Conservation (phyloP, 2,329 filamentous ascomycete genomes). For the Epicoccum nigrum region DNA sequence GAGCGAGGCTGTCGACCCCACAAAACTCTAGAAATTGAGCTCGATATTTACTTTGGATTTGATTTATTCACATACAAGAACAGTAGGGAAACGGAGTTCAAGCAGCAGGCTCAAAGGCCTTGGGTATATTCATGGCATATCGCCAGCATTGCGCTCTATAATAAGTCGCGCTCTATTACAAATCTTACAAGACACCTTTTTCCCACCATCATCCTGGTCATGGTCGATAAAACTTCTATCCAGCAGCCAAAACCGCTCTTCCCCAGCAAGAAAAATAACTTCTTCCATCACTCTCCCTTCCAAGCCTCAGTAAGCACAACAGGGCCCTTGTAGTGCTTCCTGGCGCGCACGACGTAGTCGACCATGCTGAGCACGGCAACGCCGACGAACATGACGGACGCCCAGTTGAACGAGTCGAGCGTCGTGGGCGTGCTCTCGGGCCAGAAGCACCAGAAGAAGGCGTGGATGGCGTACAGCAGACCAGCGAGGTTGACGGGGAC, state of each 20-base stretch:
- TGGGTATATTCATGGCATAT: slow-evolving; percentile 3
- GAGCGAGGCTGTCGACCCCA: no score
- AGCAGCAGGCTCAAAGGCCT: slow-evolving; percentile 5
- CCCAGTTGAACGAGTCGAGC: slow-evolving; percentile 43
- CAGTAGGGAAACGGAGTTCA: background rate
- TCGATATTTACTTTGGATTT: no score
- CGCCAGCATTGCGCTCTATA: no score
- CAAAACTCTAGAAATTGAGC: no score
- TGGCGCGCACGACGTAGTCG: slow-evolving; percentile 39
- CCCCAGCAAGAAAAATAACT: background rate
- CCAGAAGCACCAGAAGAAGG: slow-evolving; percentile 53
- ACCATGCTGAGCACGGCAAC: slow-evolving; percentile 33
- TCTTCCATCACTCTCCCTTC: slow-evolving; percentile 28
- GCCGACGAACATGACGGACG: slow-evolving; percentile 44
- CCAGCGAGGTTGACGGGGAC: slow-evolving; percentile 47
- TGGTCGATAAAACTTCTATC: background rate
- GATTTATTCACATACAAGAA: no score
- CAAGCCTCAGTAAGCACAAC: slow-evolving; percentile 37
- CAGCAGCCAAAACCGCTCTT: slow-evolving; percentile 6
- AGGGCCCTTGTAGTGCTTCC: slow-evolving; percentile 43
- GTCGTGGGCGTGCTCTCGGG: slow-evolving; percentile 39
- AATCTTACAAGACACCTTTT: slow-evolving; percentile 8
- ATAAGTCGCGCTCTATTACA: no score
- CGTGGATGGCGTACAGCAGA: slow-evolving; percentile 44
- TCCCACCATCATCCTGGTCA: background rate